Base-by-base conservation (phyloP, 2,329 filamentous ascomycete species). In the Trichoderma simmonsii region DNA sequence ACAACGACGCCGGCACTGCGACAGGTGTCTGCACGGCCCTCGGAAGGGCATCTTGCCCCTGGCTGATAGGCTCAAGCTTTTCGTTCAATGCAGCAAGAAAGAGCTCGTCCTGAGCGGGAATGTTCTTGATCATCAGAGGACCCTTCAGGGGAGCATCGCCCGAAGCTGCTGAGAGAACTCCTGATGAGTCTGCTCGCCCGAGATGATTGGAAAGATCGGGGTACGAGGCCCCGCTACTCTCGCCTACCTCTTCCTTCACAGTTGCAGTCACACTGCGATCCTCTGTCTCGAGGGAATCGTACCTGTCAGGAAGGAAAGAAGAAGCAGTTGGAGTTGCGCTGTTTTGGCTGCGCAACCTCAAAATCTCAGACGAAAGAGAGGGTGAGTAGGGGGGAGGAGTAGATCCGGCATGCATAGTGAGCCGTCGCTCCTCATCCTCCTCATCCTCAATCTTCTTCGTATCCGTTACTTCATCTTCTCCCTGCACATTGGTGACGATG, bases 371-470 rank as follows among this genome's bases (percentile, higher is more conserved):
- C 18, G 88, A 79, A 2, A 85, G 79, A 5, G 88, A 88, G 12
- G 89, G 80, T 1, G 87, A 89, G 77, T 90, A 88, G 64, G 85
- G 88, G 65, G 85, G 90, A 7, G 89, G 89, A 2, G 89, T 90
- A 78, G 90, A 89, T 1, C 89, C 89, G 24, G 89, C 89, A 77
- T 90, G 86, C 85, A 91, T 87, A 0, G 85, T 89, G 54, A 90
- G 84, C 59, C 89, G 83, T 63, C 81, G 82, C 57, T 83, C 82
- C 75, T 86, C 87, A 6, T 84, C 82, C 8, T 85, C 85, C 28
- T 81, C 82, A 43, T 88, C 80, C 9, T 82, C 82, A 73, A 18
- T 36, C 48, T 14, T 67, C 21, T 86, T 80, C 66, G 86, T 78
- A 3, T 85, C 85, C 66, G 80, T 82, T 51, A 88, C 80, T 12